Evolutionary conservation across 2,329 filamentous ascomycete species (phyloP).

Genomic region (Alternaria infectoria): DNA sequence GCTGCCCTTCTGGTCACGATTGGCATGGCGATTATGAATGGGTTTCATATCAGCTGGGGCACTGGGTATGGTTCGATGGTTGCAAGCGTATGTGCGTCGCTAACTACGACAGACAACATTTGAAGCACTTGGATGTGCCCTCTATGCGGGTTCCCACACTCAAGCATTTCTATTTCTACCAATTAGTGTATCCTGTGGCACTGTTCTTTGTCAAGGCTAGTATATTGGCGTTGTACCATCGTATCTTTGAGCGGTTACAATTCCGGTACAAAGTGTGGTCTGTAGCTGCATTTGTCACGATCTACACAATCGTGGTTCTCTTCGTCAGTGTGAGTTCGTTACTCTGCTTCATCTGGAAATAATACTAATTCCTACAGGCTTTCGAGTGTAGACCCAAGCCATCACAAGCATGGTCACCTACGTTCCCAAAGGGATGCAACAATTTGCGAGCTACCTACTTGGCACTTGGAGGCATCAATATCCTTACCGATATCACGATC

Average conservation of each 20-base stretch:
- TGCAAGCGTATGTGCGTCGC: background rate
- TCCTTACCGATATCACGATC: slow-evolving; percentile 25
- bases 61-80: background rate
- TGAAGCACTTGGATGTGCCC: background rate
- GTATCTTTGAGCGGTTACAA: slow-evolving; percentile 18
- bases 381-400: slow-evolving; percentile 24
- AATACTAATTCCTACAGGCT: slow-evolving; percentile 10
- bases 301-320: slow-evolving; percentile 16
- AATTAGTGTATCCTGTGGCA: slow-evolving; percentile 30
- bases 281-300: slow-evolving; percentile 12
- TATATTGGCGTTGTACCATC: slow-evolving; percentile 29
- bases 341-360: background rate
- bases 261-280: slow-evolving; percentile 12
- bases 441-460: slow-evolving; percentile 26
- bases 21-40: slow-evolving; percentile 4
- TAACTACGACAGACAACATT: background rate
- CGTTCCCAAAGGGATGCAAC: slow-evolving; percentile 29
- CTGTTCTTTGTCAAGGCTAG: slow-evolving; percentile 30
- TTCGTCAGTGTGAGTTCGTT: slow-evolving; percentile 17
- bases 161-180: slow-evolving; percentile 27
- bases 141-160: background rate
- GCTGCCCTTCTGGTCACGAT: background rate
- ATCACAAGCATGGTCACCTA: slow-evolving; percentile 21
- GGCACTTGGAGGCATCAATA: slow-evolving; percentile 22
- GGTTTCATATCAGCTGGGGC: slow-evolving; percentile 2